A percentile compares a stretch with the other conserved stretches of the same genome.
These are phyloP conservation scores for Lyophyllum atratum DNA, from an alignment of 768 basidiomycete genomes.

Conservation along the genomic window DNA sequence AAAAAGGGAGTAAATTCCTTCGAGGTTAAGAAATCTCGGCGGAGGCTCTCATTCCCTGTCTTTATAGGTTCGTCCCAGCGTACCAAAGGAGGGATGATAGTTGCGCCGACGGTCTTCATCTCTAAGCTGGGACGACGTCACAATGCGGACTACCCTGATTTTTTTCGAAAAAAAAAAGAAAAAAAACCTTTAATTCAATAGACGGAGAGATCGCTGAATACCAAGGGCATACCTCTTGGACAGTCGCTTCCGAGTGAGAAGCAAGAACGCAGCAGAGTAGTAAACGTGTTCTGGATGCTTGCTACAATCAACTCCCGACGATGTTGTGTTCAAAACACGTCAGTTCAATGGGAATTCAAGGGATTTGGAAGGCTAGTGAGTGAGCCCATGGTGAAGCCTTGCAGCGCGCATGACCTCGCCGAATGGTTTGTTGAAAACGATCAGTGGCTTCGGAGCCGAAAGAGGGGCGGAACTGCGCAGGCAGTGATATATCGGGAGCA, in stretches of 20 bases:
- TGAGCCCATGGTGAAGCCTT: too few relatives aligned
- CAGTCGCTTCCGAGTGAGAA: neutral
- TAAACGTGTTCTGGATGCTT: neutral
- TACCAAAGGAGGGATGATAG: neutral
- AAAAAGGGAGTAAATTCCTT: neutral
- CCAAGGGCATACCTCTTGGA: neutral
- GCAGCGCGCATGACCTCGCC: too few relatives aligned
- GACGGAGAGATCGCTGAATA: neutral
- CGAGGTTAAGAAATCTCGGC: neutral
- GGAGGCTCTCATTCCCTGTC: neutral
- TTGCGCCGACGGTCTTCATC: neutral
- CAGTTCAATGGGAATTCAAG: neutral
- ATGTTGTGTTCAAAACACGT: neutral
- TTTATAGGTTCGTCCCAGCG: neutral
- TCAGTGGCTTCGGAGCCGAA: neutral
- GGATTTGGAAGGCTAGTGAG: neutral
- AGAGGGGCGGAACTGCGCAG: neutral
- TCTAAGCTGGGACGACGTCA: neutral
- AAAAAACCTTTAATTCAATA: too few relatives aligned
- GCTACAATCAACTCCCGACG: neutral
- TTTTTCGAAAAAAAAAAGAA: too few relatives aligned
- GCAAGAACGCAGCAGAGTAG: neutral
- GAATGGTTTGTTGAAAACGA: too few relatives aligned
- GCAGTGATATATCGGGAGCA: neutral
- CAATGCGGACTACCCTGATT: too few relatives aligned